A percentile compares a stretch with the other conserved stretches of the same genome.
Conservation (phyloP, 2,329 filamentous ascomycete genomes). For the Cercospora berteroae region DNA sequence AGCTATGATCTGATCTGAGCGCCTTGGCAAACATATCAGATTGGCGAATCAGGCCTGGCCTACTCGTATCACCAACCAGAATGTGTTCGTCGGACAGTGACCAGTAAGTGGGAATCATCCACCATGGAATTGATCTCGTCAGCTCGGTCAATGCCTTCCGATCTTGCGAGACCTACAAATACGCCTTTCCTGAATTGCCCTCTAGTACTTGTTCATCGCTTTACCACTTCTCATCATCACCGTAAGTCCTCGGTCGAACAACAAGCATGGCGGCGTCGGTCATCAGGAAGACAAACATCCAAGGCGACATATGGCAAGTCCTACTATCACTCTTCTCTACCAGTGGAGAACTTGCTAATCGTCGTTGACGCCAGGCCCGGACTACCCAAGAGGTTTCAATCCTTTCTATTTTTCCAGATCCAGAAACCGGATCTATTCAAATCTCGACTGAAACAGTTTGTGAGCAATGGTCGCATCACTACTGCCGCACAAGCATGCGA, state of each 20-base stretch:
- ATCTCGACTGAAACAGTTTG: conserved; percentile 9
- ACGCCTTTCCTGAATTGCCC: neutral
- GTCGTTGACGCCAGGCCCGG: conserved; percentile 5
- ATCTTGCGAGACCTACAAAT: neutral
- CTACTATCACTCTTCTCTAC: neutral
- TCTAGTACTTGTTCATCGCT: neutral
- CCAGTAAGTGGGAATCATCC: neutral
- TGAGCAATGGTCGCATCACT: conserved; percentile 5
- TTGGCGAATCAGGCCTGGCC: neutral
- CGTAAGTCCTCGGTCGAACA: neutral
- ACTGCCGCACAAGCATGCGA: conserved; percentile 10
- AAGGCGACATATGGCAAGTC: conserved; percentile 11
- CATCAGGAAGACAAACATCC: conserved; percentile 8
- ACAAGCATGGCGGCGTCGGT: conserved; percentile 8
- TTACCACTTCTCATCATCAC: neutral
- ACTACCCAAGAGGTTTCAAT: conserved; percentile 10
- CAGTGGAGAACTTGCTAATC: neutral
- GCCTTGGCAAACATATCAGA: too few species aligned
- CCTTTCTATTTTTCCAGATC: conserved; percentile 10
- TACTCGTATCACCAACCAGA: neutral
- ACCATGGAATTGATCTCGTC: neutral
- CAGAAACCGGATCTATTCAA: conserved; percentile 8
- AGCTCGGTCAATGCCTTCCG: neutral
- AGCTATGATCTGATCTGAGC: too few species aligned
- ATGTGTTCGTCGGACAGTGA: neutral